Conservation (phyloP, 768 basidiomycete genomes). For the Pluteus cervinus region DNA sequence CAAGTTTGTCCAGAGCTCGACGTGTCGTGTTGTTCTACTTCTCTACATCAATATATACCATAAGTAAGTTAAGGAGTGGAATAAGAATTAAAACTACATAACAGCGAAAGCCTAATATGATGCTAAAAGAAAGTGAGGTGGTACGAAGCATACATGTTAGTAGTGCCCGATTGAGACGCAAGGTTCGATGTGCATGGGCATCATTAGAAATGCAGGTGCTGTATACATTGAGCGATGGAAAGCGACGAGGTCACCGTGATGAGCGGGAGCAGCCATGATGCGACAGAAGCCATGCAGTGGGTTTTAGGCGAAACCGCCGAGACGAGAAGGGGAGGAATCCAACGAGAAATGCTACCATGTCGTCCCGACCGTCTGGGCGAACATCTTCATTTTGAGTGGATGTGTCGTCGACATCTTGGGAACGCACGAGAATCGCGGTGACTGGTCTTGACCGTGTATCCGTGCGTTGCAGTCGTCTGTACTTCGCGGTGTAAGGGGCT, state of each 20-base stretch:
- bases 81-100: too few species aligned
- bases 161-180: not conserved
- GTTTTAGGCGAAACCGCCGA: too few species aligned
- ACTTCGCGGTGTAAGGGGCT: conserved; percentile 52
- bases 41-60: too few species aligned
- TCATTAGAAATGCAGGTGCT: not conserved
- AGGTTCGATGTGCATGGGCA: not conserved
- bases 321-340: conserved; percentile 13
- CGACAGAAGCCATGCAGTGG: too few species aligned
- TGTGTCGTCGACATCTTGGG: conserved; percentile 35
- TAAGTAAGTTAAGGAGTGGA: too few species aligned
- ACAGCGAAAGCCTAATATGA: not conserved
- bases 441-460: conserved; percentile 36
- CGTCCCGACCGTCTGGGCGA: conserved; percentile 54
- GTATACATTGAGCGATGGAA: too few species aligned
- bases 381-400: conserved; percentile 47
- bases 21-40: too few species aligned
- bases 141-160: not conserved
- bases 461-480: conserved; percentile 45
- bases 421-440: conserved; percentile 37
- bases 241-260: too few species aligned
- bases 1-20: too few species aligned
- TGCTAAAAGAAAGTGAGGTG: not conserved
- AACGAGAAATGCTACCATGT: conserved; percentile 43
- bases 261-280: too few species aligned